Evolutionary conservation across 805 yeast genomes (phyloP).

Genomic region (Peterozyma toletana): DNA sequence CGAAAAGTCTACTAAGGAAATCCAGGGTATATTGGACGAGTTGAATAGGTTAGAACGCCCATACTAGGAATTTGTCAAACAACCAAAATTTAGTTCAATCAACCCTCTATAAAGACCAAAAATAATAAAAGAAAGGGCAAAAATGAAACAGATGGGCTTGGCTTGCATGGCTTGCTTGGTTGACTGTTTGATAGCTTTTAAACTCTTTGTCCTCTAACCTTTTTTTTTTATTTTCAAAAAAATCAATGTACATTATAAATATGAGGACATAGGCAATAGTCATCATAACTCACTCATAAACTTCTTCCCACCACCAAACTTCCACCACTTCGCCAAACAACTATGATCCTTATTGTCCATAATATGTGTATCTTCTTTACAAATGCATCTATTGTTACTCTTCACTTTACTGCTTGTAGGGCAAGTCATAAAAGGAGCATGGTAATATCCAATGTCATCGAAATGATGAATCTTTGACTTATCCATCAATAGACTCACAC

Average conservation of each 20-base stretch:
- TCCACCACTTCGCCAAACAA: constrained; percentile 76
- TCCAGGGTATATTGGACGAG: constrained; percentile 84
- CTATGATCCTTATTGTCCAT: constrained; percentile 42
- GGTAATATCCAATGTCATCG: constrained; percentile 76
- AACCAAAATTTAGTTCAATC: neutral
- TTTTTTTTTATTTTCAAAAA: neutral
- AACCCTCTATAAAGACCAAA: neutral
- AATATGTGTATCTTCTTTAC: constrained; percentile 34
- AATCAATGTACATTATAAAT: neutral
- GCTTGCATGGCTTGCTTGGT: too few species aligned
- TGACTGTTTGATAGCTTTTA: constrained; percentile 1
- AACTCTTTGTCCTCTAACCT: neutral
- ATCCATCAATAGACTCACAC: constrained; percentile 51
- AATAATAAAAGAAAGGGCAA: neutral
- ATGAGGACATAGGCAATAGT: too few species aligned
- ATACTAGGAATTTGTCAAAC: constrained; percentile 16
- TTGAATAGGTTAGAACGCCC: constrained; percentile 58
- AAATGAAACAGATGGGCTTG: neutral
- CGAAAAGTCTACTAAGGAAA: constrained; percentile 79
- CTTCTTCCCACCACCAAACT: constrained; percentile 51
- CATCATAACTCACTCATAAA: constrained; percentile 35
- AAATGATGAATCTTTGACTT: constrained; percentile 64
- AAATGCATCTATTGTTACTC: constrained; percentile 52
- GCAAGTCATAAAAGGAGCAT: constrained; percentile 60
- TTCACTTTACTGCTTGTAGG: constrained; percentile 46